Percentiles rank a stretch among this genome's conserved stretches.
These are phyloP conservation scores for Penicillium simplicissimum DNA, from an alignment of 495 filamentous ascomycete species.

Conservation along the genomic window DNA sequence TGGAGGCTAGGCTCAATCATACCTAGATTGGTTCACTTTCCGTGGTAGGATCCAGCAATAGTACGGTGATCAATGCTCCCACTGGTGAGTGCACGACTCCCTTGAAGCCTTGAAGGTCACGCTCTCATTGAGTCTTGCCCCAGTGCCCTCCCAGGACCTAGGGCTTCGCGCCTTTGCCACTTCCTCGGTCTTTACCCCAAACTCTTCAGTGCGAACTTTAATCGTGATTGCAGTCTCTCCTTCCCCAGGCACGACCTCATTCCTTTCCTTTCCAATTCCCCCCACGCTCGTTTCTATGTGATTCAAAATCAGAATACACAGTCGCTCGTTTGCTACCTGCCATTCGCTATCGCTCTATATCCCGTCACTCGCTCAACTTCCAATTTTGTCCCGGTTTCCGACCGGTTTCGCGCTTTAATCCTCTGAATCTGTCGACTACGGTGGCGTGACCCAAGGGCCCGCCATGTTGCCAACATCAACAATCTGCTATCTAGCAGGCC, in stretches of 20 bases:
- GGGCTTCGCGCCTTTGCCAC: background rate
- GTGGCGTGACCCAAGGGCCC: background rate
- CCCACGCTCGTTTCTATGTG: constrained; percentile 1
- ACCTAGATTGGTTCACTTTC: background rate
- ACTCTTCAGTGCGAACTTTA: constrained; percentile 1
- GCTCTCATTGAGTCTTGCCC: background rate
- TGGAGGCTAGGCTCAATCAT: background rate
- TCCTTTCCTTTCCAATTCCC: background rate
- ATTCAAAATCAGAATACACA: background rate
- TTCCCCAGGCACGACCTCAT: background rate
- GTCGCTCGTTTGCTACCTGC: background rate
- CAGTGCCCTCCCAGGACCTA: background rate
- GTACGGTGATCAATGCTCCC: background rate
- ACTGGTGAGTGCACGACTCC: too few species aligned
- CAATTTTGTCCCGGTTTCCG: background rate
- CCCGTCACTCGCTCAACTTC: constrained; percentile 2
- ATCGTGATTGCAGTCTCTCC: background rate
- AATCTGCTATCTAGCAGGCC: background rate
- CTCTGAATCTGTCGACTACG: background rate
- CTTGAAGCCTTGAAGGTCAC: too few species aligned
- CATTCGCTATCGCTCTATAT: background rate
- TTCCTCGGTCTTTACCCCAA: background rate
- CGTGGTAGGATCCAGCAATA: constrained; percentile 1
- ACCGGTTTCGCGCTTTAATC: background rate
- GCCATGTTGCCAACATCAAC: constrained; percentile 13